Conservation (phyloP, 164 flowering plant genomes). For the Hamamelis virginiana region DNA sequence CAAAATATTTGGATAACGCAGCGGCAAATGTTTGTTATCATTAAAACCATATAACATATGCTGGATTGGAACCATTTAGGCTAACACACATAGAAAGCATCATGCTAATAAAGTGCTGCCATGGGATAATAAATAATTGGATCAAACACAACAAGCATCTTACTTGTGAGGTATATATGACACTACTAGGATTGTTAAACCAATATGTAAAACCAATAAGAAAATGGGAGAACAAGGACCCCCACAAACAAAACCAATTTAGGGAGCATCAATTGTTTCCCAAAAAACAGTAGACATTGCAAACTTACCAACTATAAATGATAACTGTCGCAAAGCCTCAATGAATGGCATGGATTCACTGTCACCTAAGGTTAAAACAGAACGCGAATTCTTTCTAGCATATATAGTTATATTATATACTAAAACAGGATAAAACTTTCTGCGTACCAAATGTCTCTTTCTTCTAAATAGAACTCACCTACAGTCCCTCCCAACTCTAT, state of each 20-base stretch:
- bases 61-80: no score
- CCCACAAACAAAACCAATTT: background rate
- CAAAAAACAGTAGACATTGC: background rate
- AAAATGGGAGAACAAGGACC: constrained; percentile 16
- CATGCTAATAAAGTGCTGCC: background rate
- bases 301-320: constrained; percentile 77
- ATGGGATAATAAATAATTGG: background rate
- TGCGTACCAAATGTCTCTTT: constrained; percentile 22
- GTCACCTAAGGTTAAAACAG: constrained; percentile 54
- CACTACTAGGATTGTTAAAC: constrained; percentile 86
- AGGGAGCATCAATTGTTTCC: background rate
- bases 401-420: no score
- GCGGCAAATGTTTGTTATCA: no score
- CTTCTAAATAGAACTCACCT: constrained; percentile 38
- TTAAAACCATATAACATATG: no score
- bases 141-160: no score
- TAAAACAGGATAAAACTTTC: background rate
- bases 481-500: constrained; percentile 77
- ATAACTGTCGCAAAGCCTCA: constrained; percentile 92
- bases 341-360: constrained; percentile 94
- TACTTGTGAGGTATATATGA: constrained; percentile 59
- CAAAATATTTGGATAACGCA: no score
- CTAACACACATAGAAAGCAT: no score
- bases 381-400: background rate
- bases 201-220: background rate